Conservation (phyloP, 1,139 yeast genomes). For the Taiozyma onychis region DNA sequence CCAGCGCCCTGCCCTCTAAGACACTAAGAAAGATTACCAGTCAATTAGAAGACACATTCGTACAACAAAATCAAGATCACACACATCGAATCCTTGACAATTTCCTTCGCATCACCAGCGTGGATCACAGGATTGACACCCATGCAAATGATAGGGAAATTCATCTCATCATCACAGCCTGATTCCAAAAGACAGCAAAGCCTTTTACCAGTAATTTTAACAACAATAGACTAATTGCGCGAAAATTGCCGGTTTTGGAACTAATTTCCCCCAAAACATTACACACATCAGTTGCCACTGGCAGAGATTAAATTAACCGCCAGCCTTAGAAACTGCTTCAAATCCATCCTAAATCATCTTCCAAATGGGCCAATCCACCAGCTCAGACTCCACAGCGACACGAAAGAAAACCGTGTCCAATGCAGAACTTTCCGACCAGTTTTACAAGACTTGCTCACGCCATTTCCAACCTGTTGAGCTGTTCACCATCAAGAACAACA, state of each 20-base stretch:
- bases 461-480: slow-evolving; percentile 36
- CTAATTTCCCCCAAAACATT: background rate
- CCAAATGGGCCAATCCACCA: too few relatives aligned
- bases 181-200: too few relatives aligned
- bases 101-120: too few relatives aligned
- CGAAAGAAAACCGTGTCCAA: slow-evolving; percentile 22
- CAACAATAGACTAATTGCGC: background rate
- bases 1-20: slow-evolving; percentile 53
- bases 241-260: background rate
- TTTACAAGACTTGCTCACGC: slow-evolving; percentile 31
- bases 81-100: too few relatives aligned
- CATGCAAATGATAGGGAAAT: too few relatives aligned
- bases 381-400: background rate
- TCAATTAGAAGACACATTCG: slow-evolving; percentile 81
- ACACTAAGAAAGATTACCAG: slow-evolving; percentile 88
- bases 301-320: too few relatives aligned
- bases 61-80: slow-evolving; percentile 58
- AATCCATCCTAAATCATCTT: too few relatives aligned
- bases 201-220: too few relatives aligned
- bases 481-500: slow-evolving; percentile 28
- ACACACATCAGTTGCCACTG: background rate
- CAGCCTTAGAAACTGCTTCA: too few relatives aligned
- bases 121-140: too few relatives aligned
- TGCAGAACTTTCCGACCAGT: slow-evolving; percentile 27
- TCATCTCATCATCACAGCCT: too few relatives aligned